Base-by-base conservation (phyloP, 148 eudicot species). In the Dianthus caryophyllus region DNA sequence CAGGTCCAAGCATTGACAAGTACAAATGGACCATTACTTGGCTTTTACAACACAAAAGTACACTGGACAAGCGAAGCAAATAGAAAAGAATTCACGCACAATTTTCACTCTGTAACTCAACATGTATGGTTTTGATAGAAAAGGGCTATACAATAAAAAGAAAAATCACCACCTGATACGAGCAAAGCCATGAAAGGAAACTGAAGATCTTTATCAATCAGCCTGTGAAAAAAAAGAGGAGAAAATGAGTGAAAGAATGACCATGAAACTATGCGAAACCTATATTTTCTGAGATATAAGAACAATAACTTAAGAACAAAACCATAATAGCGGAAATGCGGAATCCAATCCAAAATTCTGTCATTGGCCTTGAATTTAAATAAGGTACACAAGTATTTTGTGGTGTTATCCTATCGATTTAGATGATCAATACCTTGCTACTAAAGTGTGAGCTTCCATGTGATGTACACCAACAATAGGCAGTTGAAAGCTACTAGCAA, bases 371-470 rank as follows among this genome's bases (percentile, higher is more conserved):
- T 13, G 14, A 43, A 24, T 44, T 44, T n/a, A n/a, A n/a, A n/a
- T 43, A 18, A 46, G 51, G 26, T 20, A 38, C 17, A 63, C 6
- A 14, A 15, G 31, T 43, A 25, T 13, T 25, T 25, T 60, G 20
- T 24, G 36, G 20, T 16, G 66, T 41, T 63, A 43, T 46, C 31
- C 51, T 44, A 22, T n/a, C 1, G 39, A 24, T 39, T 29, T 22
- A 53, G 29, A 22, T 59, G 14, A 13, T 16, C 24, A 47, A 52
- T 87, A 88, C 99, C 99, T 90, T 63, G 96, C 97, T 22, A 94
- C 93, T 73, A 94, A 83, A 76, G 98, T 84, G 76, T 94, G 98
- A 80, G 98, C 98, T 80, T 94, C 98, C 98, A 94, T 94, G 73
- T 94, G 98, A 80, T 94, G 98, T 20, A 94, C 97, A 68, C 88